phyloP scores from a whole-genome alignment of 2,329 filamentous ascomycete genomes.

The Colletotrichum tofieldiae region DNA sequence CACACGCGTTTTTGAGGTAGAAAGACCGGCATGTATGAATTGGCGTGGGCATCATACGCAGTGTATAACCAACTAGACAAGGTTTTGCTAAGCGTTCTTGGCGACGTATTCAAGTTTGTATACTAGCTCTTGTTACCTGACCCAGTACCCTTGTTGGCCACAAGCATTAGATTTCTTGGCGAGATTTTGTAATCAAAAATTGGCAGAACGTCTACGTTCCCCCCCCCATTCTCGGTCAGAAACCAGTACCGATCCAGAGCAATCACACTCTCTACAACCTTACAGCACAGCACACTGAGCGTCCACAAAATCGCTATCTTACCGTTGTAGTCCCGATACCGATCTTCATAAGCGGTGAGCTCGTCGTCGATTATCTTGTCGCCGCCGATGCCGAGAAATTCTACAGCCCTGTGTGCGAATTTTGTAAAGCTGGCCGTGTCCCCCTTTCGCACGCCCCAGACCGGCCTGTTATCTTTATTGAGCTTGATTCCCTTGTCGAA shows the following conservation, averaged over 20 bases:
- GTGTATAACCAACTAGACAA: too few relatives aligned
- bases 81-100: too few relatives aligned
- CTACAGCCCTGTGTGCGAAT: slow-evolving; percentile 49
- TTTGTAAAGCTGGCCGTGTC: slow-evolving; percentile 47
- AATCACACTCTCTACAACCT: slow-evolving; percentile 52
- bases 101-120: neutral
- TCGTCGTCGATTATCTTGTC: slow-evolving; percentile 44
- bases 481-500: slow-evolving; percentile 47
- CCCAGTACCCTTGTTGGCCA: slow-evolving; percentile 12
- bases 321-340: slow-evolving; percentile 46
- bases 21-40: too few relatives aligned
- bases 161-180: slow-evolving; percentile 34
- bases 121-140: neutral
- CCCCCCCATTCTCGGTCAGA: slow-evolving; percentile 47
- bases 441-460: slow-evolving; percentile 52
- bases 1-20: too few relatives aligned
- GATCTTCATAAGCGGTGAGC: slow-evolving; percentile 47
- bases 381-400: slow-evolving; percentile 44
- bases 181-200: slow-evolving; percentile 22
- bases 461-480: slow-evolving; percentile 38
- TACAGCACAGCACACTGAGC: slow-evolving; percentile 52
- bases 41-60: too few relatives aligned
- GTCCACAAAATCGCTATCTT: slow-evolving; percentile 53
- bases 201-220: slow-evolving; percentile 46
- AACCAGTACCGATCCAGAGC: slow-evolving; percentile 52